Evolutionary conservation across 768 basidiomycete genomes (phyloP).

Genomic region (Tricholoma sp.): DNA sequence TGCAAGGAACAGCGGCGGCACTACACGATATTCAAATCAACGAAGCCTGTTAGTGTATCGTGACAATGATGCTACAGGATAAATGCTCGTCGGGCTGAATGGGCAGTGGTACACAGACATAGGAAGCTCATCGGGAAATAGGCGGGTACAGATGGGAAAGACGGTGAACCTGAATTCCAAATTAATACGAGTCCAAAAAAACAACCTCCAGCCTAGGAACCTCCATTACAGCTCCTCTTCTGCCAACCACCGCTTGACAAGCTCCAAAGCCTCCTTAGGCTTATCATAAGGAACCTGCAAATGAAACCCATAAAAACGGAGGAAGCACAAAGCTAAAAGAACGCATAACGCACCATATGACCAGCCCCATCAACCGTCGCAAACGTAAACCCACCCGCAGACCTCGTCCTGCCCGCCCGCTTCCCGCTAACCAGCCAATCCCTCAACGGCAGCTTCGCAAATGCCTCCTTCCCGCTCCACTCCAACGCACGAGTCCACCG

Average conservation of each 20-base stretch:
- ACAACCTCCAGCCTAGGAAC: too few relatives aligned
- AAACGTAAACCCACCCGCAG: conserved; percentile 50
- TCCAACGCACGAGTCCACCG: conserved; percentile 53
- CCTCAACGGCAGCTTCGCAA: conserved; percentile 34
- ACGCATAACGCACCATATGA: conserved; percentile 48
- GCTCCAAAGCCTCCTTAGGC: conserved; percentile 42
- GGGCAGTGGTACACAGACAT: conserved; percentile 8
- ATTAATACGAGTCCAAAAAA: too few relatives aligned
- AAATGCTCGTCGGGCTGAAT: conserved; percentile 14
- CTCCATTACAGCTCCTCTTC: conserved; percentile 10
- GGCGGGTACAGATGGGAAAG: not conserved
- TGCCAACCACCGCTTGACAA: conserved; percentile 43
- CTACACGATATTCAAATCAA: conserved; percentile 17
- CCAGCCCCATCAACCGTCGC: conserved; percentile 56
- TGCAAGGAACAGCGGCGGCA: too few relatives aligned
- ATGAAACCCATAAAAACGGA: not conserved
- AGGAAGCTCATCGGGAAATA: not conserved
- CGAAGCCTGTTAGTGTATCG: conserved; percentile 20
- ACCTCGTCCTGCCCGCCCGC: conserved; percentile 52
- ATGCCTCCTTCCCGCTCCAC: conserved; percentile 53
- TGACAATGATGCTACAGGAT: conserved; percentile 6
- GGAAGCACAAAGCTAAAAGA: not conserved
- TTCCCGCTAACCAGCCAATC: conserved; percentile 54
- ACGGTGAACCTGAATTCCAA: too few relatives aligned
- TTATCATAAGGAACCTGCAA: conserved; percentile 57